Base-by-base conservation (phyloP, 202 grass and related monocot species). In the Cymbopogon flexuosus region DNA sequence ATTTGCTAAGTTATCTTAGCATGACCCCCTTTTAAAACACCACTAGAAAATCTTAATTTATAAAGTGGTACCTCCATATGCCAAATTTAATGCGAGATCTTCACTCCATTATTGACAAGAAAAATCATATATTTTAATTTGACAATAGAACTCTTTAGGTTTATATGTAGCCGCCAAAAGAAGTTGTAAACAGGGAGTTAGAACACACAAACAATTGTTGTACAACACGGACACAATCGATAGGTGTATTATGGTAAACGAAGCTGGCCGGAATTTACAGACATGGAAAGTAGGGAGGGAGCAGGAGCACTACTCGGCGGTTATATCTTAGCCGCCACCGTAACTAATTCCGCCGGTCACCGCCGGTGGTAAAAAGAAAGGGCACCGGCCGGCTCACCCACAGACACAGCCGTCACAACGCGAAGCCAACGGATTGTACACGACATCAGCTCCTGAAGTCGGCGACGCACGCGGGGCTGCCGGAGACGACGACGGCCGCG, bases 391-490 rank as follows among this genome's bases (percentile, higher is more conserved):
- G 18, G 24, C 46, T 54, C 42, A 51, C 24, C 43, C 8, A 27
- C 61, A 19, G 3, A 52, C 47, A 51, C 47, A 2, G 42, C 3
- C 42, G 11, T 13, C 47, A 7, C 47, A 52, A 1, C 42, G 42
- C 43, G 43, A 52, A 54, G 18, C 18, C 8, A 21, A n/a, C 51
- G 49, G 8, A 54, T 6, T n/a, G 49, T n/a, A 54, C 5, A 2
- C 6, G 16, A 8, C 18, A 8, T 57, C 52, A 73, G 45, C 81
- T 60, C 0, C 40, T 23, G 10, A 89, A 89, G 3, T 63, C 79
- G 0, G 89, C 93, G 10, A 83, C 43, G 76, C 93, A 97, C 1
- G 79, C 75, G 7, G 91, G 84, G 19, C 8, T 68, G 5, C 81
- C 86, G 3, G 84, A 81, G 15, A 72, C 68, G 57, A 72, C 88